Conservation (phyloP, 2,329 filamentous ascomycete species). For the Fusarium sp. region DNA sequence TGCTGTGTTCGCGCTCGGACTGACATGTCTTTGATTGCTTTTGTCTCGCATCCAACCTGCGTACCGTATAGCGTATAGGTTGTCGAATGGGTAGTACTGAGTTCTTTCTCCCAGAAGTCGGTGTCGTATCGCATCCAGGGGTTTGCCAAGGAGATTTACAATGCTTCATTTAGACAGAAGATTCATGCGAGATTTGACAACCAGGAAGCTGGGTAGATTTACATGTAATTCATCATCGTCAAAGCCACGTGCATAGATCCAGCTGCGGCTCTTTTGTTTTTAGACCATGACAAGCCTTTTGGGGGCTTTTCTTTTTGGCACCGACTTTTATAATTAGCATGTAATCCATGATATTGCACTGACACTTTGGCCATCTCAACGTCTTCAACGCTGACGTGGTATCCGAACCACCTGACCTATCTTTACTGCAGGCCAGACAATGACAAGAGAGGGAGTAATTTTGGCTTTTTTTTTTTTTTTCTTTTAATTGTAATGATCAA, state of each 20-base stretch:
- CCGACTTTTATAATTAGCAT: neutral
- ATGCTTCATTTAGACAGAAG: constrained; percentile 36
- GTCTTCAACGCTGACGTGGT: constrained; percentile 29
- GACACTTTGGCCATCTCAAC: constrained; percentile 26
- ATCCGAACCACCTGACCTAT: constrained; percentile 24
- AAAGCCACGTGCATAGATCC: constrained; percentile 41
- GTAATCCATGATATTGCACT: constrained; percentile 2
- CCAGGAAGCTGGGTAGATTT: neutral
- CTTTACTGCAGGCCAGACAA: neutral
- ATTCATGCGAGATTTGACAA: constrained; percentile 28
- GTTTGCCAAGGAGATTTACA: constrained; percentile 31
- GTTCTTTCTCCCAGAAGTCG: neutral
- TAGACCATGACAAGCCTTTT: neutral
- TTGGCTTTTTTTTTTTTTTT: neutral
- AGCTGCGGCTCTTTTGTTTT: constrained; percentile 36
- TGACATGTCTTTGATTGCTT: constrained; percentile 28
- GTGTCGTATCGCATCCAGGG: constrained; percentile 9
- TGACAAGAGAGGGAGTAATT: neutral
- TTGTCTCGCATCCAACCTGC: constrained; percentile 12
- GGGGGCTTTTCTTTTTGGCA: neutral
- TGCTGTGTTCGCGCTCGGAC: constrained; percentile 7
- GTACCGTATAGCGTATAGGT: constrained; percentile 3
- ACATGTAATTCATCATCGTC: constrained; percentile 7
- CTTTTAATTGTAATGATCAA: neutral
- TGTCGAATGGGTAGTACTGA: neutral